Conservation (phyloP, 192 early-diverging fungal genomes). For the Linnemannia zychae region DNA sequence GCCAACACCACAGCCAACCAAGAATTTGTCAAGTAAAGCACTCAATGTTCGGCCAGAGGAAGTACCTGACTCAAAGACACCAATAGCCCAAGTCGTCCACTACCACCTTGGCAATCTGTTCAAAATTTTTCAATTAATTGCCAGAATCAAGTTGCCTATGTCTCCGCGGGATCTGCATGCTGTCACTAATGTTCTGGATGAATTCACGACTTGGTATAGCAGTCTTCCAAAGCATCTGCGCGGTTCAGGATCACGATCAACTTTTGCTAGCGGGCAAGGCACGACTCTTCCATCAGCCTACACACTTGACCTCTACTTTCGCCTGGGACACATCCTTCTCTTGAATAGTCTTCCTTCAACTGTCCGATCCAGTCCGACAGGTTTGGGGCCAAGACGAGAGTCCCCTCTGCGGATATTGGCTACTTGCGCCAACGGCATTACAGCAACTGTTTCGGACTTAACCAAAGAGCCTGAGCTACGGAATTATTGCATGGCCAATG, state of each 20-base stretch:
- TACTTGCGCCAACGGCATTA: slow-evolving; percentile 47
- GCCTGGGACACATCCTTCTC: slow-evolving; percentile 39
- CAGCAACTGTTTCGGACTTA: slow-evolving; percentile 33
- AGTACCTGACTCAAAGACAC: background rate
- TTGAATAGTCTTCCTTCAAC: slow-evolving; percentile 33
- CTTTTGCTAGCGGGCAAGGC: background rate
- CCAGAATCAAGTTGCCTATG: slow-evolving; percentile 35
- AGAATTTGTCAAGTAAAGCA: slow-evolving; percentile 14
- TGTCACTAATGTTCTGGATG: slow-evolving; percentile 30
- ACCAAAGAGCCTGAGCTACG: slow-evolving; percentile 21
- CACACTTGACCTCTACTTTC: slow-evolving; percentile 32
- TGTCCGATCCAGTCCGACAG: slow-evolving; percentile 41
- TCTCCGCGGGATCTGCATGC: slow-evolving; percentile 23
- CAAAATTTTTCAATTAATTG: slow-evolving; percentile 35
- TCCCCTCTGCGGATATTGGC: slow-evolving; percentile 39
- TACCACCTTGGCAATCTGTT: slow-evolving; percentile 28
- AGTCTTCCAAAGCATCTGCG: slow-evolving; percentile 25
- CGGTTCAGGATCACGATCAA: background rate
- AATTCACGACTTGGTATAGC: slow-evolving; percentile 21
- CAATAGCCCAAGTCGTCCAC: background rate
- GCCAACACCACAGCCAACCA: slow-evolving; percentile 13
- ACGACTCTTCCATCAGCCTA: slow-evolving; percentile 11
- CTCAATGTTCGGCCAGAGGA: slow-evolving; percentile 34
- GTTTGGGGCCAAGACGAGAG: slow-evolving; percentile 43
- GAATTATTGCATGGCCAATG: slow-evolving; percentile 21